Conservation (phyloP, 805 yeast genomes). For the Teunomyces gatunensis region DNA sequence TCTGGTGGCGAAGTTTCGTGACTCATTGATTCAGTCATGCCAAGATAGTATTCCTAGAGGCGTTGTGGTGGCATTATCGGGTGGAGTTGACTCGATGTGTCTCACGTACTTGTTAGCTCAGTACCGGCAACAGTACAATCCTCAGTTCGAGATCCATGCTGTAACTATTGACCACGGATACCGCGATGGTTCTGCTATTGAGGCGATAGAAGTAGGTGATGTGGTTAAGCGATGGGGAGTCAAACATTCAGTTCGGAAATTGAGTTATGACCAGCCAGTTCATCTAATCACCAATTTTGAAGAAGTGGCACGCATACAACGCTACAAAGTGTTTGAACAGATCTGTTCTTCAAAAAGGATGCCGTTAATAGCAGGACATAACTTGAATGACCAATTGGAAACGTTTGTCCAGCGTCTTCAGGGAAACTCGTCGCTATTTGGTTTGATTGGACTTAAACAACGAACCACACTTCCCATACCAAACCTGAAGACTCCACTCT, state of each 20-base stretch:
- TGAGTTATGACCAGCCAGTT: slow-evolving; percentile 27
- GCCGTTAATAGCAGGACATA: slow-evolving; percentile 63
- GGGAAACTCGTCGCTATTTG: slow-evolving; percentile 43
- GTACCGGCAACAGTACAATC: slow-evolving; percentile 27
- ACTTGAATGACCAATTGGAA: slow-evolving; percentile 69
- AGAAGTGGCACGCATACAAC: slow-evolving; percentile 52
- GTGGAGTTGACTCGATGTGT: slow-evolving; percentile 82
- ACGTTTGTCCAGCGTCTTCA: slow-evolving; percentile 58
- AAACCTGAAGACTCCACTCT: slow-evolving; percentile 15
- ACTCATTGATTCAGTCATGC: neutral
- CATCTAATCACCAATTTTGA: slow-evolving; percentile 46
- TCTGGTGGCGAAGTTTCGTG: neutral
- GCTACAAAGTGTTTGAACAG: slow-evolving; percentile 46
- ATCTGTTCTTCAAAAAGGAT: slow-evolving; percentile 37
- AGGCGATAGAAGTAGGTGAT: slow-evolving; percentile 45
- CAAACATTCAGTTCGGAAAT: slow-evolving; percentile 26
- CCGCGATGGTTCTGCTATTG: slow-evolving; percentile 47
- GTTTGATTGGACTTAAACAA: slow-evolving; percentile 54
- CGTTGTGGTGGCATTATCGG: slow-evolving; percentile 63
- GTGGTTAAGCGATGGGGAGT: slow-evolving; percentile 33
- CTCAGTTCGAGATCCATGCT: slow-evolving; percentile 43
- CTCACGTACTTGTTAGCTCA: slow-evolving; percentile 49
- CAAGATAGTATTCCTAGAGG: slow-evolving; percentile 20
- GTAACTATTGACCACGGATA: slow-evolving; percentile 66
- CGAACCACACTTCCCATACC: slow-evolving; percentile 26